Conservation (phyloP, 2,329 filamentous ascomycete species). For the Drechslerella stenobrocha region DNA sequence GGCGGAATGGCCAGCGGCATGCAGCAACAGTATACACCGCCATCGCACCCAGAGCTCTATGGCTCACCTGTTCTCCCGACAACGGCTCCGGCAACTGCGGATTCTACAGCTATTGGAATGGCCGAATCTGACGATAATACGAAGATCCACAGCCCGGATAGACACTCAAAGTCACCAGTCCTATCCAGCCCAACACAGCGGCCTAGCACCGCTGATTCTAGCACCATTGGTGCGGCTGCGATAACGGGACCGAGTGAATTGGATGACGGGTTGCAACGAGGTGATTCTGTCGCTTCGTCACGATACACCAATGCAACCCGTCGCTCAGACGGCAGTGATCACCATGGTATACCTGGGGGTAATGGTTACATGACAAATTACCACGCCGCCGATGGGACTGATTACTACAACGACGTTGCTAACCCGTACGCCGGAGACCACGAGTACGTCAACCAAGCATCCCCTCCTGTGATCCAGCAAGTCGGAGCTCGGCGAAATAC, state of each 20-base stretch:
- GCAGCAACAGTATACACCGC: constrained; percentile 15
- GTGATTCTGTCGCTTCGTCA: constrained; percentile 92
- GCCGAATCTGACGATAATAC: constrained; percentile 20
- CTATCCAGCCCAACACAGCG: constrained; percentile 60
- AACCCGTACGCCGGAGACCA: constrained; percentile 61
- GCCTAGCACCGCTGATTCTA: constrained; percentile 69
- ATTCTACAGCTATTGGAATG: constrained; percentile 11
- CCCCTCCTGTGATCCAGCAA: constrained; percentile 82
- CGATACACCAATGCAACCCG: constrained; percentile 80
- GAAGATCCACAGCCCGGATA: constrained; percentile 64
- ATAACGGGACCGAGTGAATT: constrained; percentile 69
- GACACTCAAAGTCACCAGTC: constrained; percentile 70
- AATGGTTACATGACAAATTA: constrained; percentile 59
- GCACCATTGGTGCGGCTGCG: constrained; percentile 81
- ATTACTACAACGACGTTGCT: constrained; percentile 63
- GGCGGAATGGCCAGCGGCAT: constrained; percentile 7
- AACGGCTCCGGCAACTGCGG: constrained; percentile 5
- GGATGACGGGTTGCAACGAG: constrained; percentile 74
- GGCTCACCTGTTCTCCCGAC: constrained; percentile 23
- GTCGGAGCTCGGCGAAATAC: constrained; percentile 91
- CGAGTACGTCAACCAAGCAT: constrained; percentile 54
- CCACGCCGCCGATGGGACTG: constrained; percentile 59
- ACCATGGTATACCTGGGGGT: constrained; percentile 27
- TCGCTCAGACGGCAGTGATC: constrained; percentile 68
- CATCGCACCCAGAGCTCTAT: constrained; percentile 36